Conservation (phyloP, 257 asterid genomes). For the Nicotiana attenuata region DNA sequence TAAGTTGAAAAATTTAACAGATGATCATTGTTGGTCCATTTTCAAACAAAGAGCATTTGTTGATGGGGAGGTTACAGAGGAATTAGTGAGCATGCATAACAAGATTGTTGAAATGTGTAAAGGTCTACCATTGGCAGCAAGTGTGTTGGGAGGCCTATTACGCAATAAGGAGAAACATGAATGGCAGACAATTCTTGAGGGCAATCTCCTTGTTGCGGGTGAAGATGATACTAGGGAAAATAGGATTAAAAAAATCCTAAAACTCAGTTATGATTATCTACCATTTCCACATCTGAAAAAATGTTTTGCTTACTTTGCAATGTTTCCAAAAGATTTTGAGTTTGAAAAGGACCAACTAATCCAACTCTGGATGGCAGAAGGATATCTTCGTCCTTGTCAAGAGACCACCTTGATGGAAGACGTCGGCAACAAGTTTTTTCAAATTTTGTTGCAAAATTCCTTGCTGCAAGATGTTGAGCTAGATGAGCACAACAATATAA, state of each 20-base stretch:
- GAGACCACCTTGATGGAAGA: constrained; percentile 17
- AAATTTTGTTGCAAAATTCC: constrained; percentile 14
- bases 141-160: constrained; percentile 8
- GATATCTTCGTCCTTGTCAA: background rate
- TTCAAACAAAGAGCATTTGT: constrained; percentile 16
- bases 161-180: constrained; percentile 2
- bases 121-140: constrained; percentile 24
- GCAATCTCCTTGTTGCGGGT: background rate
- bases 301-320: constrained; percentile 22
- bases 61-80: background rate
- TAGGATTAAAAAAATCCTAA: constrained; percentile 5
- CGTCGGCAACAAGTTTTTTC: background rate
- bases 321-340: constrained; percentile 17
- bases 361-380: constrained; percentile 33
- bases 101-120: constrained; percentile 6
- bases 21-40: constrained; percentile 14
- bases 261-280: constrained; percentile 22
- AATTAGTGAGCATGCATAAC: background rate
- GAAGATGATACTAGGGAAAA: background rate
- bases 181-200: constrained; percentile 10
- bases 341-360: constrained; percentile 18
- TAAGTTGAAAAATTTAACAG: background rate
- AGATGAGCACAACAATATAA: background rate
- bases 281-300: constrained; percentile 16
- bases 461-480: constrained; percentile 14